A percentile compares a stretch with the other conserved stretches of the same genome.
Conservation (phyloP, 495 filamentous ascomycete species). For the Penicillium desertorum region DNA sequence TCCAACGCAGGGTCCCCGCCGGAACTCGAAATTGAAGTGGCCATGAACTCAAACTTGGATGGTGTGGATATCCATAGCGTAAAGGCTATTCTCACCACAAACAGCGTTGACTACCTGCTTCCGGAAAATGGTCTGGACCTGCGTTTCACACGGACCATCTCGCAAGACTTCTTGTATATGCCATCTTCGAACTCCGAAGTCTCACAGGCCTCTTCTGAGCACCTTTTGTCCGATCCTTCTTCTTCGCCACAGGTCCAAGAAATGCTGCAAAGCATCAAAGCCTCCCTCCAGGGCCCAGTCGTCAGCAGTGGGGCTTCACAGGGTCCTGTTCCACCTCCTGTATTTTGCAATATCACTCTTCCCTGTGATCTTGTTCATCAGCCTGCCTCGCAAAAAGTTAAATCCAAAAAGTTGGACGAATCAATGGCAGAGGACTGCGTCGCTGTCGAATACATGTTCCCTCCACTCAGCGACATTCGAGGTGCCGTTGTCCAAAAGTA, state of each 20-base stretch:
- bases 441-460: conserved; percentile 38
- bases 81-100: conserved; percentile 34
- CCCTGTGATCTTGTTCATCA: conserved; percentile 21
- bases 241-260: conserved; percentile 6
- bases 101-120: conserved; percentile 43
- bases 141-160: conserved; percentile 41
- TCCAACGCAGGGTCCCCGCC: conserved; percentile 27
- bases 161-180: conserved; percentile 25
- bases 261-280: conserved; percentile 23
- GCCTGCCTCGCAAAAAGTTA: background rate
- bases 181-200: conserved; percentile 8
- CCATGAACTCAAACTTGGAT: conserved; percentile 7
- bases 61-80: conserved; percentile 25
- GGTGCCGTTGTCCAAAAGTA: conserved; percentile 32
- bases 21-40: conserved; percentile 37
- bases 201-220: conserved; percentile 29
- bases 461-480: conserved; percentile 31
- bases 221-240: conserved; percentile 20
- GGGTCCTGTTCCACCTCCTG: conserved; percentile 24
- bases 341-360: conserved; percentile 35
- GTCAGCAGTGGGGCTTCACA: background rate
- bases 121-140: conserved; percentile 44
- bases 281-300: conserved; percentile 22
- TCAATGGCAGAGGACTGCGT: conserved; percentile 1
- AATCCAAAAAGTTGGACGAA: conserved; percentile 5